Conservation (phyloP, 2,329 filamentous ascomycete genomes). For the Sarocladium brachiariae region DNA sequence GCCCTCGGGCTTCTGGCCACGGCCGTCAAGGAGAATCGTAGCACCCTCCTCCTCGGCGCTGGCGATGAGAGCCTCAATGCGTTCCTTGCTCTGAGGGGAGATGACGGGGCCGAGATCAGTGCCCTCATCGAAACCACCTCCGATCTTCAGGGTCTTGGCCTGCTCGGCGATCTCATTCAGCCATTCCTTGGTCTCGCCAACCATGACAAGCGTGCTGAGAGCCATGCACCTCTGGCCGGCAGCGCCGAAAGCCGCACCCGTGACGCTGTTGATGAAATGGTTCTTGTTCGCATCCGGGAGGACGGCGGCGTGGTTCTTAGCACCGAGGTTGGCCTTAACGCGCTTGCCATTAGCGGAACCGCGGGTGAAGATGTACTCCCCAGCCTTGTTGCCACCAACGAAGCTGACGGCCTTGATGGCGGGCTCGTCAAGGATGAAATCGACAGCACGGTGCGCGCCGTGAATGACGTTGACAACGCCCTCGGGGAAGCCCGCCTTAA, state of each 20-base stretch:
- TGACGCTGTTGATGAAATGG: slow-evolving; percentile 76
- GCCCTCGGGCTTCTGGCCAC: slow-evolving; percentile 66
- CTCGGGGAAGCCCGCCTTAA: slow-evolving; percentile 74
- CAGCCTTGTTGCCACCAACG: slow-evolving; percentile 80
- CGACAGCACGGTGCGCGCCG: slow-evolving; percentile 71
- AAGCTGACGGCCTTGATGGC: slow-evolving; percentile 83
- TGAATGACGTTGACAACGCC: slow-evolving; percentile 81
- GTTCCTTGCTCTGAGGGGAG: slow-evolving; percentile 68
- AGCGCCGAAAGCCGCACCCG: slow-evolving; percentile 77
- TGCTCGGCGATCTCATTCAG: slow-evolving; percentile 69
- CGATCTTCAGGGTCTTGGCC: slow-evolving; percentile 64
- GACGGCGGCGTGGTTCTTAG: slow-evolving; percentile 82
- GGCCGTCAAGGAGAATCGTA: slow-evolving; percentile 73
- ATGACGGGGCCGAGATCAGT: slow-evolving; percentile 80
- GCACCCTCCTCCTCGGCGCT: slow-evolving; percentile 76
- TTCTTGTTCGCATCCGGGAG: slow-evolving; percentile 87
- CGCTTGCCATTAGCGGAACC: slow-evolving; percentile 82
- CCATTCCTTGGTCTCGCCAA: slow-evolving; percentile 81
- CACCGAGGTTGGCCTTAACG: slow-evolving; percentile 79
- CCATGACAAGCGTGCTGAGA: slow-evolving; percentile 73
- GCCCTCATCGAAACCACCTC: slow-evolving; percentile 75
- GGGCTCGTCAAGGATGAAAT: slow-evolving; percentile 81
- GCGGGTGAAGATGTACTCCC: slow-evolving; percentile 76
- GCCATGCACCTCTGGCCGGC: slow-evolving; percentile 86
- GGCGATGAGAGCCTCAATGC: slow-evolving; percentile 69